Base-by-base conservation (phyloP, 768 basidiomycete genomes). In the Trametes gibbosa region DNA sequence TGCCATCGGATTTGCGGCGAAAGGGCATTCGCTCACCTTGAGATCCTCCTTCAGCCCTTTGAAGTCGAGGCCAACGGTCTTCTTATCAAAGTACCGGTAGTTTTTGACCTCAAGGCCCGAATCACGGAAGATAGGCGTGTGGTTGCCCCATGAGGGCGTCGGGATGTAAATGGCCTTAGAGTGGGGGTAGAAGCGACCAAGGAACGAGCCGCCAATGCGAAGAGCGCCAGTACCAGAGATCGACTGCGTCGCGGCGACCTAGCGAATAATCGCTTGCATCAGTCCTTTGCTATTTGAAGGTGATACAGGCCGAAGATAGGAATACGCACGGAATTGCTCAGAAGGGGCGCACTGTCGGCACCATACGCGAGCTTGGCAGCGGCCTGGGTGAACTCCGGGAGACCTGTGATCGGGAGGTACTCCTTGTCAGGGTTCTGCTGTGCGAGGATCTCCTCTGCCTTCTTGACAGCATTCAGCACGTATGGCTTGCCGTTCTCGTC, bases 201-300 rank as follows among this genome's bases (percentile, higher is more conserved):
- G 76, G 82, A 99, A 98, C 29, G 89, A 88, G 63, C 87, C 94
- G 50, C 95, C 97, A 72, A 98, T 92, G 67, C 97, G 85, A 64
- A 98, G 89, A 45, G 97, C 97, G 66, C 97, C 97, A 13, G 97
- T 99, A 14, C 97, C 97, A 27, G 96, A 98, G 73, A 98, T 95
- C 54, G 95, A 88, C 74, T 99, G 97, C 12, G 93, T 89, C 53
- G 90, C 81, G 24, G 92, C 84, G 68, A 95, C 80, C 90, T 95
- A 65, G 53, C 46, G 57, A 49, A 53, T 19, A 52, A 32, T 14
- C 32, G 13, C 24, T 27, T 24, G 57, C 55, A 50, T 49, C 55
- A 59, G 46, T 49, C 46, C 50, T 16, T 17, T 27, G 56, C 42
- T 42, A 48, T 46, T 29, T 49, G 53, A 55, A 43, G 39, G 39